Conservation (phyloP, 345 rosid species). For the Psidium guajava region DNA sequence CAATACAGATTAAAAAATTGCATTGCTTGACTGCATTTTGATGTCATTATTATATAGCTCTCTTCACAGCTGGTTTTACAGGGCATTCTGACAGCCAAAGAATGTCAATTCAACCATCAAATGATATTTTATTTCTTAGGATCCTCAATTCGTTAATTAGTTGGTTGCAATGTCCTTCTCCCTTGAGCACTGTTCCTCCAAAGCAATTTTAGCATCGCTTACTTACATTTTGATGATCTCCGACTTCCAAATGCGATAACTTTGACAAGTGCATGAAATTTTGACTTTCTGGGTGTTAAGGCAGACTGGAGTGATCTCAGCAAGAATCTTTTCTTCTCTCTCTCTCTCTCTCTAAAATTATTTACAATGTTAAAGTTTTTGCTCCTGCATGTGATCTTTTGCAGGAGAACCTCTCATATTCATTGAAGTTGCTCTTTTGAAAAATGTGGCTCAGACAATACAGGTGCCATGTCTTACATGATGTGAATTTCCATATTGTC, state of each 20-base stretch:
- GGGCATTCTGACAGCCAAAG: not conserved
- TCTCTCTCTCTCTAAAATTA: not conserved
- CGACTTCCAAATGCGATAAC: not conserved
- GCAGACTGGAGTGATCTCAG: not conserved
- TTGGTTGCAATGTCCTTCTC: not conserved
- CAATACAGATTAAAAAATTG: not conserved
- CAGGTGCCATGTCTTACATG: slow-evolving; percentile 32
- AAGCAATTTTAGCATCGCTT: not conserved
- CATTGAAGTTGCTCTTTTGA: slow-evolving; percentile 91
- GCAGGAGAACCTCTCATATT: slow-evolving; percentile 96
- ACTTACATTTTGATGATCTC: not conserved
- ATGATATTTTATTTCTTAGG: not conserved
- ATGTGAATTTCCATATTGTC: not conserved
- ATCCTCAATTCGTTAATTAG: not conserved
- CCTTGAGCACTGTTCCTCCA: not conserved
- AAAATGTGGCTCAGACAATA: slow-evolving; percentile 64
- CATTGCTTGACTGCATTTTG: not conserved
- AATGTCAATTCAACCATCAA: not conserved
- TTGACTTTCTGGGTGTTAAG: not conserved
- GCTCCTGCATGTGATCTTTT: not conserved
- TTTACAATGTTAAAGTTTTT: not conserved
- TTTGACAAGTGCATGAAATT: not conserved
- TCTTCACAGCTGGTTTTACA: not conserved
- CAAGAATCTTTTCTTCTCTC: not conserved
- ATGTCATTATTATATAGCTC: not conserved